phyloP scores from a whole-genome alignment of 352 stramenopile genomes.

The Phytophthora cryptogea region DNA sequence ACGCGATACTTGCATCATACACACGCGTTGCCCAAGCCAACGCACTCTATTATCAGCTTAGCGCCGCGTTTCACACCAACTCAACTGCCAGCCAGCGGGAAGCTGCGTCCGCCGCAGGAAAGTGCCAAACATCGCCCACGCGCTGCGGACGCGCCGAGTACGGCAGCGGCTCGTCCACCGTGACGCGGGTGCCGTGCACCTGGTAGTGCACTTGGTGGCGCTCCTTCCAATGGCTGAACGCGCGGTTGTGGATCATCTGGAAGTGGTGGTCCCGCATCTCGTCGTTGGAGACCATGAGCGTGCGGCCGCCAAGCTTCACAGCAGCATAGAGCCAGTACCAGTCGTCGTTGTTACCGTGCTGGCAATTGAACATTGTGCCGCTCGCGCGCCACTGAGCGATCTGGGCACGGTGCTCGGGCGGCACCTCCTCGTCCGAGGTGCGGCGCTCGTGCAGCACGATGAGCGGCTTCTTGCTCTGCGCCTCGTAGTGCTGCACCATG shows the following conservation, averaged over 20 bases:
- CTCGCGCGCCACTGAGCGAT: conserved; percentile 76
- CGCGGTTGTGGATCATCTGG: conserved; percentile 96
- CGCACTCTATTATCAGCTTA: not conserved
- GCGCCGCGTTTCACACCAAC: not conserved
- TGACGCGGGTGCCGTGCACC: conserved; percentile 52
- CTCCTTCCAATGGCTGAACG: conserved; percentile 98
- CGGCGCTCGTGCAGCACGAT: conserved; percentile 97
- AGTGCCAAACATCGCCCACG: conserved; percentile 69
- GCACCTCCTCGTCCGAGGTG: conserved; percentile 89
- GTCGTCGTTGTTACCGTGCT: conserved; percentile 98
- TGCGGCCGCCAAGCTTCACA: conserved; percentile 78
- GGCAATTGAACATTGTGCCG: conserved; percentile 92
- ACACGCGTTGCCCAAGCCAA: no score
- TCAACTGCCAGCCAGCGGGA: not conserved
- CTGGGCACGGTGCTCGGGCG: conserved; percentile 67
- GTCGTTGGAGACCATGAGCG: conserved; percentile 96
- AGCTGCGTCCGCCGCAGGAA: conserved; percentile 31
- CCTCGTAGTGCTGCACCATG: conserved; percentile 91
- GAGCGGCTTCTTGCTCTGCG: conserved; percentile 88
- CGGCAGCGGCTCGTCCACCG: conserved; percentile 55
- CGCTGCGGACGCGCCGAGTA: conserved; percentile 69
- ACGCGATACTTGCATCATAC: no score
- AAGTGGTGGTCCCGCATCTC: conserved; percentile 99
- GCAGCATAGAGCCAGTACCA: conserved; percentile 99
- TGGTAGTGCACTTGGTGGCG: conserved; percentile 95